Conservation (phyloP, 192 early-diverging fungal genomes). For the Cladochytrium replicatum region DNA sequence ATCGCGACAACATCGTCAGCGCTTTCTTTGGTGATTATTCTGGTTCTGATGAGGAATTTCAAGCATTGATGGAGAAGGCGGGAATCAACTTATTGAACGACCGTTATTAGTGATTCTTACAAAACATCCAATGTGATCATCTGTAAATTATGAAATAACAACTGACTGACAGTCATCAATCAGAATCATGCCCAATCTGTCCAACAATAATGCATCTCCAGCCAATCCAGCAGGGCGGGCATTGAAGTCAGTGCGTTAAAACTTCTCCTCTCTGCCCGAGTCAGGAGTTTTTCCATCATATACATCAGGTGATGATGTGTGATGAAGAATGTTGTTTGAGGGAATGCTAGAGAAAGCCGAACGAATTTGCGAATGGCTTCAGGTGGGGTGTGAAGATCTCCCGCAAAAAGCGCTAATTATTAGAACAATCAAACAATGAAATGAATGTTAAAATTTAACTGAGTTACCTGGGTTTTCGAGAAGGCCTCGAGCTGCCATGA, state of each 20-base stretch:
- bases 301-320: slow-evolving; percentile 94
- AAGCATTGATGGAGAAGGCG: too few species aligned
- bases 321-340: slow-evolving; percentile 65
- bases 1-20: too few species aligned
- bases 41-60: too few species aligned
- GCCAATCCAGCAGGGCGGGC: slow-evolving; percentile 70
- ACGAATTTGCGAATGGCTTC: slow-evolving; percentile 57
- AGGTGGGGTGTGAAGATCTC: slow-evolving; percentile 65
- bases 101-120: too few species aligned
- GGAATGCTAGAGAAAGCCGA: slow-evolving; percentile 9
- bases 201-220: too few species aligned
- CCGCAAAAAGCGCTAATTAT: slow-evolving; percentile 67
- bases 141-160: too few species aligned
- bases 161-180: too few species aligned
- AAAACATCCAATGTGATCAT: too few species aligned
- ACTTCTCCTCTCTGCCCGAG: slow-evolving; percentile 59
- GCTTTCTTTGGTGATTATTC: too few species aligned
- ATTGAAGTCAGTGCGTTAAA: slow-evolving; percentile 75
- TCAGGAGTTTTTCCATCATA: slow-evolving; percentile 84
- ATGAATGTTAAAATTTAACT: not conserved
- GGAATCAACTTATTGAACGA: too few species aligned
- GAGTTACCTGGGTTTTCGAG: slow-evolving; percentile 68
- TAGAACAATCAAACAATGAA: not conserved
- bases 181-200: too few species aligned
- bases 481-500: slow-evolving; percentile 87